phyloP scores from a whole-genome alignment of 192 early-diverging fungal species.

The Allomyces javanicus region DNA sequence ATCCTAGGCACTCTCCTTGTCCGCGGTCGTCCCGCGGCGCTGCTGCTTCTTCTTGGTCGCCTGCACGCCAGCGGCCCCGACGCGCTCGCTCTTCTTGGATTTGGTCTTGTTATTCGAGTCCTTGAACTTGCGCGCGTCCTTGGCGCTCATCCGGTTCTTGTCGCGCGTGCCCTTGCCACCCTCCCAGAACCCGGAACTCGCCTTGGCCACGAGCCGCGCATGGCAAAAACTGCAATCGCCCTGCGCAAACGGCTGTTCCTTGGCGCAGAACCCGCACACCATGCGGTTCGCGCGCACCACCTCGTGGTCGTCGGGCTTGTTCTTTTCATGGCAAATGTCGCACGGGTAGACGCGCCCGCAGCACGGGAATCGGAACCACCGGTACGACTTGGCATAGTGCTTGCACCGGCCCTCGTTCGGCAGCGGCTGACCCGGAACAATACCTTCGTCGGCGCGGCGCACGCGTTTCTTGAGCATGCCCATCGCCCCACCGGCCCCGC shows the following conservation, averaged over 20 bases:
- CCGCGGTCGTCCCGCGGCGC: too few relatives aligned
- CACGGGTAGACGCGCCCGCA: conserved; percentile 67
- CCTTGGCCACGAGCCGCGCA: conserved; percentile 20
- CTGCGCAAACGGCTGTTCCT: conserved; percentile 42
- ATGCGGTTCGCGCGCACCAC: conserved; percentile 52
- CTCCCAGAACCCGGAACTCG: conserved; percentile 57
- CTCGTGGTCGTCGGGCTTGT: conserved; percentile 39
- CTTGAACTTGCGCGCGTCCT: conserved; percentile 43
- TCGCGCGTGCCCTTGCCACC: conserved; percentile 72
- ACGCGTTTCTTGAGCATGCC: conserved; percentile 24
- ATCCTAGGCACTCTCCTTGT: too few relatives aligned
- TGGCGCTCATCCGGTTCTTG: conserved; percentile 46
- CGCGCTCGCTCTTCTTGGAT: conserved; percentile 10
- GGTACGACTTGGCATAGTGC: conserved; percentile 66
- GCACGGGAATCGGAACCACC: conserved; percentile 88
- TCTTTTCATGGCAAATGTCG: conserved; percentile 63
- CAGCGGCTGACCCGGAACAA: conserved; percentile 52
- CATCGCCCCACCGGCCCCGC: conserved; percentile 5
- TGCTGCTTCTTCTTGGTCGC: too few relatives aligned
- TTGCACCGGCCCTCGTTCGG: conserved; percentile 60
- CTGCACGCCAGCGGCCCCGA: background rate
- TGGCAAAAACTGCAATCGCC: conserved; percentile 40
- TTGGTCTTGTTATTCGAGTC: conserved; percentile 18
- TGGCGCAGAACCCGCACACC: conserved; percentile 66
- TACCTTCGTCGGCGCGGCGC: conserved; percentile 22